These are phyloP conservation scores for Saccharomycopsis babjevae DNA, from an alignment of 805 yeast species.

Conservation along the genomic window DNA sequence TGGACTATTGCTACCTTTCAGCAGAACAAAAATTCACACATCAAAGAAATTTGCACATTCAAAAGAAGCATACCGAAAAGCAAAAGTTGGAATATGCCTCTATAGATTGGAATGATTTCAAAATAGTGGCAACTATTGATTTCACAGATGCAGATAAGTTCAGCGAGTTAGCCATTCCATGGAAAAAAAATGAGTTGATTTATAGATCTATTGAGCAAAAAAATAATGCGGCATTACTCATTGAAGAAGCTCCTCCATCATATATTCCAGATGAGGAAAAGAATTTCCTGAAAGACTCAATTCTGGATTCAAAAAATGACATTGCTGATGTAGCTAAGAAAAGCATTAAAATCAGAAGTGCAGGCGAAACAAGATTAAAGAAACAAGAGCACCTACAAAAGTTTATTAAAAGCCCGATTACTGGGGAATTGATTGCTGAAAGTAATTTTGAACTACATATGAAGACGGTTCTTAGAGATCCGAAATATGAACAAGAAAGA, in stretches of 20 bases:
- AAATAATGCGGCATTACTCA: slow-evolving; percentile 27
- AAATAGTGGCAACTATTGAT: slow-evolving; percentile 55
- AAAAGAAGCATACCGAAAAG: slow-evolving; percentile 22
- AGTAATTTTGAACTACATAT: slow-evolving; percentile 62
- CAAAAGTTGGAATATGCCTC: slow-evolving; percentile 53
- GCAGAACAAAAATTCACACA: slow-evolving; percentile 10
- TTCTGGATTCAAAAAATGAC: slow-evolving; percentile 3
- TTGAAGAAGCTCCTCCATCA: slow-evolving; percentile 32
- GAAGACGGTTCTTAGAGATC: slow-evolving; percentile 61
- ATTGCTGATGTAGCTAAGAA: slow-evolving; percentile 19
- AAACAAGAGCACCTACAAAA: slow-evolving; percentile 2
- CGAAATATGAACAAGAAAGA: slow-evolving; percentile 63
- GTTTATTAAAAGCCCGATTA: slow-evolving; percentile 63
- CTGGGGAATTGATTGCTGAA: slow-evolving; percentile 62
- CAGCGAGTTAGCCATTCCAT: slow-evolving; percentile 42
- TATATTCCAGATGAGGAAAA: background rate
- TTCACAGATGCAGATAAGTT: slow-evolving; percentile 53
- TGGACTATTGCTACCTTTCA: background rate
- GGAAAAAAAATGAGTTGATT: slow-evolving; percentile 48
- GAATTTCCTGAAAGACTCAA: slow-evolving; percentile 10
- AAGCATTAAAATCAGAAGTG: slow-evolving; percentile 51
- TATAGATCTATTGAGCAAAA: slow-evolving; percentile 51
- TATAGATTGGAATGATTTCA: slow-evolving; percentile 83
- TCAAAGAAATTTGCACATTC: background rate
- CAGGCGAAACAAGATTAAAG: slow-evolving; percentile 57